Conservation (phyloP, 2,329 filamentous ascomycete species). For the Paramyrothecium roridum region DNA sequence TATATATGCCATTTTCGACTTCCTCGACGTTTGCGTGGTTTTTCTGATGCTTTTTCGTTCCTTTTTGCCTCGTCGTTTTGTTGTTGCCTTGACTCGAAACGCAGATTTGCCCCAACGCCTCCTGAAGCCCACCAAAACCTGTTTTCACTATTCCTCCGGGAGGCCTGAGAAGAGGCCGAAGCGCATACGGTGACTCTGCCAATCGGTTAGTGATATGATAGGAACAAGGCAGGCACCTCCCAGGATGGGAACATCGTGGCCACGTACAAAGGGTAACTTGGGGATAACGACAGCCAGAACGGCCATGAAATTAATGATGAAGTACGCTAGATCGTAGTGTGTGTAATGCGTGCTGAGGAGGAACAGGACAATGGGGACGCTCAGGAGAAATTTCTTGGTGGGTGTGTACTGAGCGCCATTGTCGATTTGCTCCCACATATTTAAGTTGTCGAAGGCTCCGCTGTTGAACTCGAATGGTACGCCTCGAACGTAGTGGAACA, state of each 20-base stretch:
- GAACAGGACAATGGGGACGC: constrained; percentile 91
- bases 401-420: constrained; percentile 98
- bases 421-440: constrained; percentile 99
- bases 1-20: constrained; percentile 18
- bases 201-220: constrained; percentile 17
- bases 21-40: not conserved
- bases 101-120: not conserved
- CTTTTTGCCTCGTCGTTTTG: constrained; percentile 1
- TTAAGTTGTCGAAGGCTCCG: constrained; percentile 97
- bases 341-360: constrained; percentile 98
- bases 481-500: constrained; percentile 99
- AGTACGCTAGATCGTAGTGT: constrained; percentile 95
- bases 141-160: constrained; percentile 51
- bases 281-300: constrained; percentile 92
- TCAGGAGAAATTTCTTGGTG: constrained; percentile 95
- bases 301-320: constrained; percentile 94
- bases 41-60: constrained; percentile 5
- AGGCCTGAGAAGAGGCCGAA: constrained; percentile 70
- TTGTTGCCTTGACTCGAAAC: constrained; percentile 1
- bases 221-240: not conserved
- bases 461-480: constrained; percentile 99
- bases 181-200: constrained; percentile 72
- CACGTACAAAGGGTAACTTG: constrained; percentile 88
- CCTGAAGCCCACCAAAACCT: not conserved
- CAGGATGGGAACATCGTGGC: not conserved